phyloP scores from a whole-genome alignment of 140 eudicot species.

The Eryngium alpinum region DNA sequence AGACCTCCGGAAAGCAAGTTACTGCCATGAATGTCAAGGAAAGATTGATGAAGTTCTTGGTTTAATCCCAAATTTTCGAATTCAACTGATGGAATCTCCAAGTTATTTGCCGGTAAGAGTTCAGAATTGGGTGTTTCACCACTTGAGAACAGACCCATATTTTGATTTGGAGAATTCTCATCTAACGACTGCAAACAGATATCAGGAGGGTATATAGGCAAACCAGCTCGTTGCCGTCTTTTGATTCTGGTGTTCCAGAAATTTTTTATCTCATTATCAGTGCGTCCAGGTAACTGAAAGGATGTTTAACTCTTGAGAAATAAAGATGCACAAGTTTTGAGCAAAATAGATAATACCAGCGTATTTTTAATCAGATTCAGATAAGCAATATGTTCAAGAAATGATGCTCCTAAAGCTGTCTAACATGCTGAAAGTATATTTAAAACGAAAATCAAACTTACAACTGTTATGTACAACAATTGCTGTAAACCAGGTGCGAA shows the following conservation, averaged over 20 bases:
- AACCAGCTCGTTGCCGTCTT: constrained; percentile 42
- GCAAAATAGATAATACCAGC: not conserved
- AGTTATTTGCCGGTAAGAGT: constrained; percentile 18
- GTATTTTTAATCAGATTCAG: not conserved
- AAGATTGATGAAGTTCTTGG: constrained; percentile 15
- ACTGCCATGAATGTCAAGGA: constrained; percentile 14
- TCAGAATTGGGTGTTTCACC: constrained; percentile 22
- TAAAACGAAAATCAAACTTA: not conserved
- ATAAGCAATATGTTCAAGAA: not conserved
- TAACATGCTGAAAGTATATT: not conserved
- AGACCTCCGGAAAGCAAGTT: constrained; percentile 8
- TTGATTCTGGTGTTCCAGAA: constrained; percentile 45
- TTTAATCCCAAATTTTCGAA: constrained; percentile 23
- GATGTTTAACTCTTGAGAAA: not conserved
- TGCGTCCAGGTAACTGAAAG: constrained; percentile 51
- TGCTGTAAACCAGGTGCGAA: not conserved
- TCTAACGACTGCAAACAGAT: constrained; percentile 16
- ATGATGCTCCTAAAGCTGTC: not conserved
- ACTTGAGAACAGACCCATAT: constrained; percentile 16
- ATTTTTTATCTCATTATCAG: constrained; percentile 50
- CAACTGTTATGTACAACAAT: not conserved
- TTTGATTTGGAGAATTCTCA: constrained; percentile 24
- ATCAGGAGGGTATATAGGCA: constrained; percentile 41
- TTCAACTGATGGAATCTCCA: constrained; percentile 28
- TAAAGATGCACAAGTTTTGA: not conserved